Conservation (phyloP, 495 filamentous ascomycete species). For the Xeromyces bisporus region DNA sequence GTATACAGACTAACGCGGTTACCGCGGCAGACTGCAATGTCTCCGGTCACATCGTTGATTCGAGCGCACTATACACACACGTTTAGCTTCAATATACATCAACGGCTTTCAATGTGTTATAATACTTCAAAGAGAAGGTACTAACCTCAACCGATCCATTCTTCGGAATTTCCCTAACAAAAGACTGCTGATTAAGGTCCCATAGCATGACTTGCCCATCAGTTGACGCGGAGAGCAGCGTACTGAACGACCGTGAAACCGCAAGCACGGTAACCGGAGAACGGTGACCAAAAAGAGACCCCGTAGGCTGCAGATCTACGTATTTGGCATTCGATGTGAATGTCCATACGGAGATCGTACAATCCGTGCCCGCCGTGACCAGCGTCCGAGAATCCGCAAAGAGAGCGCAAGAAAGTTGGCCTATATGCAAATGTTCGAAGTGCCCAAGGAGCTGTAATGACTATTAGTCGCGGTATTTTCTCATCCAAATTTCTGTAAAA, state of each 20-base stretch:
- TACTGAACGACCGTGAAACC: conserved; percentile 71
- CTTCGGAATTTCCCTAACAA: conserved; percentile 56
- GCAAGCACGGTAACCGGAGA: conserved; percentile 64
- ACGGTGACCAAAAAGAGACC: conserved; percentile 78
- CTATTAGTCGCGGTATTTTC: conserved; percentile 5
- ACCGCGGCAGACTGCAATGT: conserved; percentile 70
- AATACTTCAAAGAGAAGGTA: no score
- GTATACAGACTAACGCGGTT: conserved; percentile 63
- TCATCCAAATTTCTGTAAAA: not conserved
- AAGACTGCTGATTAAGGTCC: conserved; percentile 81
- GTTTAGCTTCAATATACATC: no score
- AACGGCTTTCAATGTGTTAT: no score
- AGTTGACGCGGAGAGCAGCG: conserved; percentile 59
- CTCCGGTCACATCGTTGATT: conserved; percentile 79
- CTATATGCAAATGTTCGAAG: conserved; percentile 84
- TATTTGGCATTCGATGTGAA: conserved; percentile 43
- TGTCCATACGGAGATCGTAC: conserved; percentile 71
- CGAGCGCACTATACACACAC: conserved; percentile 63
- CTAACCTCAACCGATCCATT: conserved; percentile 35
- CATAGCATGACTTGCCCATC: conserved; percentile 78
- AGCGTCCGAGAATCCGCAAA: conserved; percentile 83
- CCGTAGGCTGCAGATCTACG: conserved; percentile 66
- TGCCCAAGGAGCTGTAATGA: conserved; percentile 45
- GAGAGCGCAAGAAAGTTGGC: conserved; percentile 61
- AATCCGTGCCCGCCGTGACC: conserved; percentile 80